Percentiles rank a stretch among this genome's conserved stretches.
phyloP scores from a whole-genome alignment of 805 yeast genomes.

The Myxozyma neglecta region DNA sequence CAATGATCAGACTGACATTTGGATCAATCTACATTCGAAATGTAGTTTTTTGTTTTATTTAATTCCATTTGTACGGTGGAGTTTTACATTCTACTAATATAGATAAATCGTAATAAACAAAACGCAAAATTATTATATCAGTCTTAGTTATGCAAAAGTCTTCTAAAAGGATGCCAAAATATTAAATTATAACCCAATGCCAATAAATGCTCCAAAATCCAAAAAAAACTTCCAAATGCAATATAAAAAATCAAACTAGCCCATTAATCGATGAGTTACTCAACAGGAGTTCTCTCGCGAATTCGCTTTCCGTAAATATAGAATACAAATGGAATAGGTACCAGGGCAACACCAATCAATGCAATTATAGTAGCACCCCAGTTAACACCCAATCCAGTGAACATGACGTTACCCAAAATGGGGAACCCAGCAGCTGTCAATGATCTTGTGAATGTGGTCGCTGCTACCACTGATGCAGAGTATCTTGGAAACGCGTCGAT shows the following conservation, averaged over 20 bases:
- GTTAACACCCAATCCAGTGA: conserved; percentile 49
- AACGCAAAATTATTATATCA: too few relatives aligned
- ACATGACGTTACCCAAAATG: conserved; percentile 56
- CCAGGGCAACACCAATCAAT: conserved; percentile 47
- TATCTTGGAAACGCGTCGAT: conserved; percentile 59
- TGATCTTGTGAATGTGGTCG: conserved; percentile 60
- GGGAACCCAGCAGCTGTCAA: conserved; percentile 64
- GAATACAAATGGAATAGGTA: conserved; percentile 60
- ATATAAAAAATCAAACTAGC: background rate
- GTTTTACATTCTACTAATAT: too few relatives aligned
- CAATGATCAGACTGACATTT: too few relatives aligned
- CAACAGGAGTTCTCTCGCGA: conserved; percentile 31
- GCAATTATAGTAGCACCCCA: conserved; percentile 61
- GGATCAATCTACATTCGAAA: too few relatives aligned
- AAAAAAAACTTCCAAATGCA: background rate
- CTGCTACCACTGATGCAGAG: conserved; percentile 67
- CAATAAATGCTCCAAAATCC: background rate
- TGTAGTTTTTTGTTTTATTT: too few relatives aligned
- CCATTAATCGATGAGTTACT: background rate
- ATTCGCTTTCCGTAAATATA: conserved; percentile 50
- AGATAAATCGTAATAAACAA: too few relatives aligned
- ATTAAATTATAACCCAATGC: too few relatives aligned
- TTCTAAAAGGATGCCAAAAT: background rate
- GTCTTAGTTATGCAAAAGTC: background rate
- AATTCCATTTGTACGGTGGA: too few relatives aligned